phyloP scores from a whole-genome alignment of 257 asterid genomes.

The Eucommia ulmoides region DNA sequence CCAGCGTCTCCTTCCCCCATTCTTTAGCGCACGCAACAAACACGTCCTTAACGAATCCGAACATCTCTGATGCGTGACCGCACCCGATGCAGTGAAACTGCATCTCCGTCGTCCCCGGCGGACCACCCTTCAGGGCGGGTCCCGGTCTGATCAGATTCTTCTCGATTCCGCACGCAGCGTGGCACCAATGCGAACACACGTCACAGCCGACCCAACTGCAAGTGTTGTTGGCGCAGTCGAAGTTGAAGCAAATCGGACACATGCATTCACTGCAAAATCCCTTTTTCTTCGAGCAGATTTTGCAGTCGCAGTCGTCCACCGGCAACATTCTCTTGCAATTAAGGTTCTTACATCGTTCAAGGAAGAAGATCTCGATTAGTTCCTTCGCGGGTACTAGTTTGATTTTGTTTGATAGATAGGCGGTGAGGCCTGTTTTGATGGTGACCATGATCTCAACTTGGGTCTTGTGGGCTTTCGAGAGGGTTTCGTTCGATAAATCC shows the following conservation, averaged over 20 bases:
- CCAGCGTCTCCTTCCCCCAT: slow-evolving; percentile 52
- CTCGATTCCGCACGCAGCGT: slow-evolving; percentile 68
- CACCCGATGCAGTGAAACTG: slow-evolving; percentile 86
- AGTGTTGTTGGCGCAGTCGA: slow-evolving; percentile 70
- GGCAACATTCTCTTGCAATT: slow-evolving; percentile 63
- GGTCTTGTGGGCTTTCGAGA: slow-evolving; percentile 56
- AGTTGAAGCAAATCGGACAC: slow-evolving; percentile 84
- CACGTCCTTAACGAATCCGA: slow-evolving; percentile 83
- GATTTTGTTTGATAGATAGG: slow-evolving; percentile 35
- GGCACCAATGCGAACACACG: slow-evolving; percentile 86
- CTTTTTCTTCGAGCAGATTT: slow-evolving; percentile 59
- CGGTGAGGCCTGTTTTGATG: slow-evolving; percentile 50
- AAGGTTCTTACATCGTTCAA: slow-evolving; percentile 72
- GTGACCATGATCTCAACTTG: slow-evolving; percentile 73
- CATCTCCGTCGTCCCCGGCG: slow-evolving; percentile 66
- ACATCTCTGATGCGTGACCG: slow-evolving; percentile 78
- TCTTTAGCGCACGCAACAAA: slow-evolving; percentile 57
- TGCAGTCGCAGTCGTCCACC: slow-evolving; percentile 78
- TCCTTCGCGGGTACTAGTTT: slow-evolving; percentile 37
- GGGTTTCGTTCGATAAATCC: slow-evolving; percentile 60
- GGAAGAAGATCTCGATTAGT: slow-evolving; percentile 59
- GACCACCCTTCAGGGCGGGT: slow-evolving; percentile 50
- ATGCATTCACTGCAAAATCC: slow-evolving; percentile 95
- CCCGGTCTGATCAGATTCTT: slow-evolving; percentile 67
- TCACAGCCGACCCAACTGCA: slow-evolving; percentile 98